Evolutionary conservation across 441 rosid genomes (phyloP).

Genomic region (Geranium incanum): DNA sequence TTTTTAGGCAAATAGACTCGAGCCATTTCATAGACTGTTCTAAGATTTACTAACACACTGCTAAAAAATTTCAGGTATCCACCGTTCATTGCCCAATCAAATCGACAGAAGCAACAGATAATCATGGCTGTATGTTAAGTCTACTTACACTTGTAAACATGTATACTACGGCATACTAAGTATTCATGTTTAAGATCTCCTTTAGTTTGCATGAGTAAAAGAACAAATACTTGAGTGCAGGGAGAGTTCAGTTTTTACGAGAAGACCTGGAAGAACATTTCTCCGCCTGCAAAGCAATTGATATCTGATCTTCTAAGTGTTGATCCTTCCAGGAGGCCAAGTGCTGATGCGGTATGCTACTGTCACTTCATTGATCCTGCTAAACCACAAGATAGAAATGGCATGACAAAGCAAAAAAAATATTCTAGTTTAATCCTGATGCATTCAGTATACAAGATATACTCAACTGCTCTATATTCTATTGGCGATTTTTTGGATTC

Average conservation of each 20-base stretch:
- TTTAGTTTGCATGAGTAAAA: not conserved
- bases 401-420: not conserved
- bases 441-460: conserved; percentile 1
- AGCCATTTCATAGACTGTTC: not conserved
- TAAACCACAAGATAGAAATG: not conserved
- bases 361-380: conserved; percentile 5
- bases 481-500: not conserved
- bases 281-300: conserved; percentile 54
- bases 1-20: too few relatives aligned
- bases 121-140: conserved; percentile 40
- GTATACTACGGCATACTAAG: not conserved
- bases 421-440: not conserved
- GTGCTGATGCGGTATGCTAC: conserved; percentile 41
- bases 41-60: not conserved
- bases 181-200: not conserved
- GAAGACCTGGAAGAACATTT: conserved; percentile 54
- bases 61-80: conserved; percentile 42
- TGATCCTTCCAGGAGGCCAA: conserved; percentile 58
- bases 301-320: conserved; percentile 53
- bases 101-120: conserved; percentile 62
- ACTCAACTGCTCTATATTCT: not conserved
- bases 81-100: conserved; percentile 58
- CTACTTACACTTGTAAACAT: not conserved
- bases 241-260: conserved; percentile 64
- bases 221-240: conserved; percentile 24